Evolutionary conservation across 2,329 filamentous ascomycete genomes (phyloP).

Genomic region (Fusarium sororula): DNA sequence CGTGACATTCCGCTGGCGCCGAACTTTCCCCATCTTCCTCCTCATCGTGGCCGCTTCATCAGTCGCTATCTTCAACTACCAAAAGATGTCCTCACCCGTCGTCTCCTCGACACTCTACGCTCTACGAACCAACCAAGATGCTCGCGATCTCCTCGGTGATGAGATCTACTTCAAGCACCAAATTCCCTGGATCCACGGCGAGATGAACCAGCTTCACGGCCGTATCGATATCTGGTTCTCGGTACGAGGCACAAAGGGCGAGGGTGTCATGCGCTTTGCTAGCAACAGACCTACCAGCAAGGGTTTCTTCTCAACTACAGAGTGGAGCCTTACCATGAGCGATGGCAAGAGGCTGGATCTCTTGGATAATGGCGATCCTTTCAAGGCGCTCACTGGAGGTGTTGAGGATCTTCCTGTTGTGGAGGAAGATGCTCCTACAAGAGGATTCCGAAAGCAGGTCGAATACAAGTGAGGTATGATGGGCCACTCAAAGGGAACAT

Average conservation of each 20-base stretch:
- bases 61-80: conserved; percentile 98
- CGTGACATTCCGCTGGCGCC: conserved; percentile 68
- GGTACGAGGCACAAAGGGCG: conserved; percentile 80
- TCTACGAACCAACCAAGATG: conserved; percentile 79
- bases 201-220: conserved; percentile 94
- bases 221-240: conserved; percentile 86
- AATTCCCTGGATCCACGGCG: conserved; percentile 84
- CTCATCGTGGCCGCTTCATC: conserved; percentile 74
- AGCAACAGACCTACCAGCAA: conserved; percentile 72
- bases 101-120: conserved; percentile 93
- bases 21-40: conserved; percentile 83
- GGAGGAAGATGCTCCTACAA: conserved; percentile 51
- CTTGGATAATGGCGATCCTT: conserved; percentile 77
- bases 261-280: conserved; percentile 81
- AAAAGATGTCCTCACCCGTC: conserved; percentile 87
- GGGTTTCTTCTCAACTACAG: conserved; percentile 81
- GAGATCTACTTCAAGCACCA: conserved; percentile 82
- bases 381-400: conserved; percentile 61
- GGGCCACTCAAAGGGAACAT: not conserved
- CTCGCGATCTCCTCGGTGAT: conserved; percentile 83
- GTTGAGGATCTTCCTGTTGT: conserved; percentile 50
- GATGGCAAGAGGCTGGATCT: conserved; percentile 74
- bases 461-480: conserved; percentile 41
- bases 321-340: conserved; percentile 83
- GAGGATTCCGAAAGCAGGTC: conserved; percentile 63